phyloP scores from a whole-genome alignment of 306 rosid genomes.

The Pterocarpus macrocarpus region DNA sequence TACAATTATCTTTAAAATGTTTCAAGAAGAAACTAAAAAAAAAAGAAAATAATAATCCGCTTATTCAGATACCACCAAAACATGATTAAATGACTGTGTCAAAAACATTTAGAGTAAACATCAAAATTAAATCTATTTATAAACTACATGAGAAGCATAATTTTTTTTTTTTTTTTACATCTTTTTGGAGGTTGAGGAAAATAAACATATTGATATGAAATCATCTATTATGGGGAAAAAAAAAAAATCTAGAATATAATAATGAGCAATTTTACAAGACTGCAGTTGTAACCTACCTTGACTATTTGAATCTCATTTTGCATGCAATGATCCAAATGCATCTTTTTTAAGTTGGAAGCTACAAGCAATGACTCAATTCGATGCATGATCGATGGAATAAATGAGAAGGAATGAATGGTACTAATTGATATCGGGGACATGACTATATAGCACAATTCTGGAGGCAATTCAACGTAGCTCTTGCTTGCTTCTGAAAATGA shows the following conservation, averaged over 20 bases:
- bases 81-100: too few relatives aligned
- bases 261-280: background rate
- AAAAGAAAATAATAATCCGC: background rate
- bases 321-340: slow-evolving; percentile 65
- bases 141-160: too few relatives aligned
- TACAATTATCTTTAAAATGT: slow-evolving; percentile 12
- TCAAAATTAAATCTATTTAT: too few relatives aligned
- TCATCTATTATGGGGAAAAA: too few relatives aligned
- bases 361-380: slow-evolving; percentile 70
- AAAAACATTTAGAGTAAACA: too few relatives aligned
- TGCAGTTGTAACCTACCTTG: slow-evolving; percentile 59
- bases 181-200: too few relatives aligned
- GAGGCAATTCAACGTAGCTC: slow-evolving; percentile 75
- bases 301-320: slow-evolving; percentile 63
- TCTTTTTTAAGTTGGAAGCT: slow-evolving; percentile 70
- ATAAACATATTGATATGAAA: too few relatives aligned
- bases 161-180: too few relatives aligned
- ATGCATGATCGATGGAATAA: slow-evolving; percentile 84
- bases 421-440: slow-evolving; percentile 72
- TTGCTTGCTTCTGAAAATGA: slow-evolving; percentile 64
- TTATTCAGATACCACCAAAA: background rate
- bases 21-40: background rate
- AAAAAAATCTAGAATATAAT: too few relatives aligned
- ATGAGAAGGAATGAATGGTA: slow-evolving; percentile 69
- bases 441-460: slow-evolving; percentile 73